Conservation (phyloP, 257 asterid species). For the Salvia rosmarinus region DNA sequence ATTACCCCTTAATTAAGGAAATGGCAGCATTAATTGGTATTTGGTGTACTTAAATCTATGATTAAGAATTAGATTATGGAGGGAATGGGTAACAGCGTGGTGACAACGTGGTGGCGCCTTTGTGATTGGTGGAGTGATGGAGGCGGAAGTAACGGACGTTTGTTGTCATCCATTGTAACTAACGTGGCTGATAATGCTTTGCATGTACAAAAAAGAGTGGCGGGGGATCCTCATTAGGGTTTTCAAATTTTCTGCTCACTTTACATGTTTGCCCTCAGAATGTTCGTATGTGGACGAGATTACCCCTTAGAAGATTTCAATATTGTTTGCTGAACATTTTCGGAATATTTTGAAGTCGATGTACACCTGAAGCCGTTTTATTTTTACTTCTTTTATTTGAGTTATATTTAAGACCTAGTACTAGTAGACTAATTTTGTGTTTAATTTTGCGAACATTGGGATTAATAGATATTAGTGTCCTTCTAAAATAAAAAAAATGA, state of each 20-base stretch:
- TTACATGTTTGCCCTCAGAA: conserved; percentile 30
- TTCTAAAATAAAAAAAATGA: neutral
- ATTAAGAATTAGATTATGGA: neutral
- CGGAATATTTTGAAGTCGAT: neutral
- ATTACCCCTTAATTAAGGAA: conserved; percentile 16
- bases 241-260: neutral
- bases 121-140: conserved; percentile 44
- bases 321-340: no score
- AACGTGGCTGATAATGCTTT: conserved; percentile 57
- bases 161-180: conserved; percentile 36
- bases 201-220: conserved; percentile 47
- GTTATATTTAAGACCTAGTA: neutral
- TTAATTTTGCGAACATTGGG: neutral
- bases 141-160: conserved; percentile 43
- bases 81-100: conserved; percentile 16
- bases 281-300: neutral
- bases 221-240: conserved; percentile 25
- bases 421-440: neutral
- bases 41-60: no score
- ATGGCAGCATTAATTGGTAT: neutral
- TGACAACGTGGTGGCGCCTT: conserved; percentile 58
- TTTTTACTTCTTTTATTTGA: no score
- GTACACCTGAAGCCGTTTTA: no score
- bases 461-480: neutral
- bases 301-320: neutral